phyloP scores from a whole-genome alignment of 2,329 filamentous ascomycete genomes.

The Monilinia laxa region DNA sequence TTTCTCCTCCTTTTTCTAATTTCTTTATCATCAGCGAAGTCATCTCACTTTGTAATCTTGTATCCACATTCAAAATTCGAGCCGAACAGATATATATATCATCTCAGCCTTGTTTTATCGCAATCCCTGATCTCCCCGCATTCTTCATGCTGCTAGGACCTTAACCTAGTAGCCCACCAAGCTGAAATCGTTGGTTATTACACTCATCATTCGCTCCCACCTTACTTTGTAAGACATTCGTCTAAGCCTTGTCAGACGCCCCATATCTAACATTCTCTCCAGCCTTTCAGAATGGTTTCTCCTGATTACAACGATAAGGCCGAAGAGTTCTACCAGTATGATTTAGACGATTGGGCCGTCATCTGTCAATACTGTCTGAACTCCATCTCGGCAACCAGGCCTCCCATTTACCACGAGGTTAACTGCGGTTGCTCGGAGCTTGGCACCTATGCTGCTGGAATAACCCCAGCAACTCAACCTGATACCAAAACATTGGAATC shows the following conservation, averaged over 20 bases:
- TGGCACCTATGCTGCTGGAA: conserved; percentile 20
- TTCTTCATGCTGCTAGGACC: background rate
- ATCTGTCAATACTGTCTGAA: conserved; percentile 32
- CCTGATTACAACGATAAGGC: conserved; percentile 24
- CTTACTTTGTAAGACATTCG: conserved; percentile 25
- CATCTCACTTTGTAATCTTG: conserved; percentile 7
- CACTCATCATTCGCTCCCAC: conserved; percentile 26
- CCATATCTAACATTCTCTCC: conserved; percentile 21
- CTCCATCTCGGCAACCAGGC: conserved; percentile 31
- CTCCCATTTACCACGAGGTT: conserved; percentile 33
- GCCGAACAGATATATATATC: background rate
- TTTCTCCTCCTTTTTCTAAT: background rate
- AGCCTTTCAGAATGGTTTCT: conserved; percentile 21
- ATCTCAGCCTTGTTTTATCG: conserved; percentile 6
- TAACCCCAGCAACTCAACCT: background rate
- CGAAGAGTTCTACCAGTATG: conserved; percentile 24
- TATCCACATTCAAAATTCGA: background rate
- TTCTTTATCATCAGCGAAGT: conserved; percentile 9
- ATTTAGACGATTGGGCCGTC: conserved; percentile 28
- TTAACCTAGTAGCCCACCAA: conserved; percentile 23
- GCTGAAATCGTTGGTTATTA: conserved; percentile 29
- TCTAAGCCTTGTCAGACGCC: conserved; percentile 8
- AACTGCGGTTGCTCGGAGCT: conserved; percentile 35
- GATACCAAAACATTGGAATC: conserved; percentile 10
- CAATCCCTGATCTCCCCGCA: background rate